phyloP scores from a whole-genome alignment of 805 yeast genomes.

The Cyberlindnera mississippiensis region DNA sequence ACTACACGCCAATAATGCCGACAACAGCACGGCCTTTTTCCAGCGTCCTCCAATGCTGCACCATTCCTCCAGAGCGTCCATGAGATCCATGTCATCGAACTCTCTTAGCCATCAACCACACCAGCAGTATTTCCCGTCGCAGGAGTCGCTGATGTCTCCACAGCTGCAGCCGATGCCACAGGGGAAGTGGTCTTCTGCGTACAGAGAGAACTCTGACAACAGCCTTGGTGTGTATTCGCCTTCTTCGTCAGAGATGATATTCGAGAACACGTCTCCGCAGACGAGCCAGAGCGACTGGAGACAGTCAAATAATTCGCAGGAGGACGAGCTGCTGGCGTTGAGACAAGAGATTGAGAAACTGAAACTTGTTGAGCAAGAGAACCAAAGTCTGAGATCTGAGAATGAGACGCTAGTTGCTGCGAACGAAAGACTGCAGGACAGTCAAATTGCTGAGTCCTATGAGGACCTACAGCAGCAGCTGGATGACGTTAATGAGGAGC shows the following conservation, averaged over 20 bases:
- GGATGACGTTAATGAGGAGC: not conserved
- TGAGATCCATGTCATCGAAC: constrained; percentile 1
- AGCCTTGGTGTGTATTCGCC: constrained; percentile 12
- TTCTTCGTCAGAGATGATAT: constrained; percentile 9
- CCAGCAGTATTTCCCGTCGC: constrained; percentile 1
- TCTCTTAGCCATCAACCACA: not conserved
- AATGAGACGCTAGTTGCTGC: constrained; percentile 2
- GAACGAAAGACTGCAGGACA: not conserved
- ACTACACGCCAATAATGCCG: not conserved
- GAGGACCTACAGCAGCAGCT: not conserved
- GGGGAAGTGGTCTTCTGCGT: constrained; percentile 9
- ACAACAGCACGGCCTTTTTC: not conserved
- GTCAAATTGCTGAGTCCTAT: not conserved
- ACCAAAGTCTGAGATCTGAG: constrained; percentile 13
- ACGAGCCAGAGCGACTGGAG: constrained; percentile 15
- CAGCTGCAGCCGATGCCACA: constrained; percentile 6
- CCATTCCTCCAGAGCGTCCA: constrained; percentile 5
- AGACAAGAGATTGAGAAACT: constrained; percentile 13
- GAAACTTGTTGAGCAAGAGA: constrained; percentile 8
- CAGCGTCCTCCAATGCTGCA: not conserved
- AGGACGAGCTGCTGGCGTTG: not conserved
- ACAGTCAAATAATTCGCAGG: not conserved
- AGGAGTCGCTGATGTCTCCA: constrained; percentile 1
- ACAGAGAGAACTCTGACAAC: constrained; percentile 2
- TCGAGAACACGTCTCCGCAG: constrained; percentile 15